phyloP scores from a whole-genome alignment of 495 filamentous ascomycete species.

The Penicillium coffeae region DNA sequence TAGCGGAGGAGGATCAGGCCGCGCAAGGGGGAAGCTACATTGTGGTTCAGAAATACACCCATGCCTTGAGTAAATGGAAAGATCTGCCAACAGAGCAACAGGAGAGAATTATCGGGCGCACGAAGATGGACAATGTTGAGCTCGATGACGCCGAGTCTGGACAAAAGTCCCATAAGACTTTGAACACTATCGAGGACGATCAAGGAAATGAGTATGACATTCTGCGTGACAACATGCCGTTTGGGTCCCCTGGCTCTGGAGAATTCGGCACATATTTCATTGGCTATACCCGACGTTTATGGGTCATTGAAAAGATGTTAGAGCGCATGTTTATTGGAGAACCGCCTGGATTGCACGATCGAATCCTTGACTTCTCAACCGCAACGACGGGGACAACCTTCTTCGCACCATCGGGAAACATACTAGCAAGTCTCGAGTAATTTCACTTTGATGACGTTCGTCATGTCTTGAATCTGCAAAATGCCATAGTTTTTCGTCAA shows the following conservation, averaged over 20 bases:
- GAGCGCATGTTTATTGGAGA: conserved; percentile 55
- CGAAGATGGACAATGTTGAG: conserved; percentile 54
- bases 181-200: conserved; percentile 52
- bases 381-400: conserved; percentile 51
- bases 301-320: conserved; percentile 58
- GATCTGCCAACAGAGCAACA: conserved; percentile 47
- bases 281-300: conserved; percentile 51
- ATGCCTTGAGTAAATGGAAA: conserved; percentile 47
- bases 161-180: conserved; percentile 51
- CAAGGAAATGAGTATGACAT: conserved; percentile 50
- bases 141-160: conserved; percentile 47
- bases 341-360: conserved; percentile 54
- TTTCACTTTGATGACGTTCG: too few species aligned
- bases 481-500: too few species aligned
- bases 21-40: conserved; percentile 50
- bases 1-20: conserved; percentile 39
- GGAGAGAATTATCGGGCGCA: conserved; percentile 54
- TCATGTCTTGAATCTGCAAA: too few species aligned
- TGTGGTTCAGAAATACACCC: conserved; percentile 57
- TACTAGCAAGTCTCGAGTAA: conserved; percentile 3
- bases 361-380: conserved; percentile 51
- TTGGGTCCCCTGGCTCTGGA: conserved; percentile 48
- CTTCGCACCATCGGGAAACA: conserved; percentile 46
- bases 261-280: conserved; percentile 60
- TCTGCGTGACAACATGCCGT: conserved; percentile 59